Evolutionary conservation across 2,329 filamentous ascomycete genomes (phyloP).

Genomic region (Sporothrix mexicana): DNA sequence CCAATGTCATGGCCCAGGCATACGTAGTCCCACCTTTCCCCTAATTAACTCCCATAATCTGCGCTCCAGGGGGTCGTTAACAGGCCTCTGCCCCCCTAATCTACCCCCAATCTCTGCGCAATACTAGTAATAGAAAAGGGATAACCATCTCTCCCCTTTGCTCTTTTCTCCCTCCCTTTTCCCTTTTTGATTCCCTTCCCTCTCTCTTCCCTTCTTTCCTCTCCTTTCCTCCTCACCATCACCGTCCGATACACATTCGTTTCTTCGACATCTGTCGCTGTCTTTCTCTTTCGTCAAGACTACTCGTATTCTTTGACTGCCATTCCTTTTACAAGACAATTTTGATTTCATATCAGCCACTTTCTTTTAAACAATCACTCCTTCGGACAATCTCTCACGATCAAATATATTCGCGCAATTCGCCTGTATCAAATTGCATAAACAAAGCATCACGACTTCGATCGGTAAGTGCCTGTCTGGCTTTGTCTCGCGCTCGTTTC

Average conservation of each 20-base stretch:
- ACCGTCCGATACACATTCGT: slow-evolving; percentile 32
- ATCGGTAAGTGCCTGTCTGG: neutral
- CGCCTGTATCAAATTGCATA: neutral
- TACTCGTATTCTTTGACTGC: slow-evolving; percentile 18
- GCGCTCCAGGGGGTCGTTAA: slow-evolving; percentile 6
- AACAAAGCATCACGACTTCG: slow-evolving; percentile 22
- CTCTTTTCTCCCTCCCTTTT: neutral
- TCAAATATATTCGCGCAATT: slow-evolving; percentile 14
- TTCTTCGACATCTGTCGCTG: slow-evolving; percentile 28
- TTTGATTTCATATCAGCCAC: slow-evolving; percentile 18
- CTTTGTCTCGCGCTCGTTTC: too few relatives aligned
- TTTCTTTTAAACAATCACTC: slow-evolving; percentile 24
- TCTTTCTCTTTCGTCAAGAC: slow-evolving; percentile 31
- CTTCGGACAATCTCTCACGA: slow-evolving; percentile 17
- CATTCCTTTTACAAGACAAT: slow-evolving; percentile 27
- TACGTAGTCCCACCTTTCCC: slow-evolving; percentile 20
- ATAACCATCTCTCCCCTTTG: neutral
- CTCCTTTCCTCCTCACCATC: slow-evolving; percentile 17
- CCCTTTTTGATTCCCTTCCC: neutral
- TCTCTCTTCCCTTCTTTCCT: neutral
- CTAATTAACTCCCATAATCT: slow-evolving; percentile 25
- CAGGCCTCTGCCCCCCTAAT: slow-evolving; percentile 18
- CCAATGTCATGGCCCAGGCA: slow-evolving; percentile 11
- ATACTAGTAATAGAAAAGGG: slow-evolving; percentile 13
- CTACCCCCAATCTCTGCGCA: slow-evolving; percentile 4